These are phyloP conservation scores for Anthoceros angustus DNA, from an alignment of 225 moss, liverwort and hornwort species.

Conservation along the genomic window DNA sequence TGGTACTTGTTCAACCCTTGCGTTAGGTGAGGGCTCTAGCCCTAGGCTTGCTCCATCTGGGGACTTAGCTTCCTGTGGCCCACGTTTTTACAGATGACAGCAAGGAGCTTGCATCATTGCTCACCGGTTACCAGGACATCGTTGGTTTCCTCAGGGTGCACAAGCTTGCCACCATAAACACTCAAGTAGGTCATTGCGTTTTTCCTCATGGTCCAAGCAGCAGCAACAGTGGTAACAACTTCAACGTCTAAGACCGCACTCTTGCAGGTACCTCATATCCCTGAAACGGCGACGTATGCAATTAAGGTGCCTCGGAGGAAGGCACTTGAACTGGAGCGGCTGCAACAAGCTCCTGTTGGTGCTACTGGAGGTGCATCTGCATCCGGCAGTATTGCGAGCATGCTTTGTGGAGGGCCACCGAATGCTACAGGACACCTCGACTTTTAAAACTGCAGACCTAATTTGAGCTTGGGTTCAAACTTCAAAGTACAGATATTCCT, in stretches of 20 bases:
- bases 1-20: neutral
- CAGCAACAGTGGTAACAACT: neutral
- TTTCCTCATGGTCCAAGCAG: neutral
- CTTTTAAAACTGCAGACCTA: conserved; percentile 24
- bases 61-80: neutral
- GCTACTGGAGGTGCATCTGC: conserved; percentile 41
- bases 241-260: neutral
- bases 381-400: conserved; percentile 39
- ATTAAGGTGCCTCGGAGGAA: conserved; percentile 71
- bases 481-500: no score
- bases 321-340: conserved; percentile 51
- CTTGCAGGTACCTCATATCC: conserved; percentile 53
- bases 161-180: conserved; percentile 68
- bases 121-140: conserved; percentile 74
- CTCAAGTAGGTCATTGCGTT: conserved; percentile 36
- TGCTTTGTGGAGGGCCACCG: conserved; percentile 65
- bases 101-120: conserved; percentile 72
- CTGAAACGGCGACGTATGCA: conserved; percentile 38
- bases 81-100: conserved; percentile 54
- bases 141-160: conserved; percentile 84
- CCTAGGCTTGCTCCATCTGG: neutral
- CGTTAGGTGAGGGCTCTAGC: conserved; percentile 3
- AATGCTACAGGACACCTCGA: conserved; percentile 51
- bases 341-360: conserved; percentile 68
- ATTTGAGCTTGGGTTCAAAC: no score